These are phyloP conservation scores for Mycena vulgaris DNA, from an alignment of 768 basidiomycete species.

Conservation along the genomic window DNA sequence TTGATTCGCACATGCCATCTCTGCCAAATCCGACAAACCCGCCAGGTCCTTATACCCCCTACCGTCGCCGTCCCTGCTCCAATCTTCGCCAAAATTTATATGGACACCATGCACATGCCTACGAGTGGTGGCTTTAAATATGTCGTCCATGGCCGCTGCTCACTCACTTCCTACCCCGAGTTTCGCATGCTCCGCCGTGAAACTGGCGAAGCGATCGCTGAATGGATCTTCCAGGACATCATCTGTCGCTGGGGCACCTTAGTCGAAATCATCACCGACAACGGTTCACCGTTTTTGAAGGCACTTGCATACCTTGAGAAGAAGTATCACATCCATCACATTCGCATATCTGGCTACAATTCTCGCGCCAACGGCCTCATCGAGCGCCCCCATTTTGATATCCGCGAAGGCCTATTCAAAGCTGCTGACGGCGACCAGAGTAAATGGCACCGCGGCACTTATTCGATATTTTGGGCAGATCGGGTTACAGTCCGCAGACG, in stretches of 20 bases:
- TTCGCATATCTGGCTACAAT: no score
- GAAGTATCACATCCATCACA: constrained; percentile 18
- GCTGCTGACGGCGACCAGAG: constrained; percentile 25
- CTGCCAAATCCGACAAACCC: constrained; percentile 44
- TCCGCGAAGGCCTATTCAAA: constrained; percentile 39
- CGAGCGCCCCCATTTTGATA: no score
- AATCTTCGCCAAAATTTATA: constrained; percentile 5
- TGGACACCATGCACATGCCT: constrained; percentile 39
- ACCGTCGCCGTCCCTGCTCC: constrained; percentile 27
- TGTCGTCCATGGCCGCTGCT: constrained; percentile 25
- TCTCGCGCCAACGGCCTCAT: no score
- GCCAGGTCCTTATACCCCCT: constrained; percentile 38
- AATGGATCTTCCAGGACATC: constrained; percentile 43
- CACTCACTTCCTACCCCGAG: constrained; percentile 4
- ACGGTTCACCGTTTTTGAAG: constrained; percentile 27
- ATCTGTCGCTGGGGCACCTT: constrained; percentile 36
- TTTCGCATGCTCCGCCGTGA: constrained; percentile 9
- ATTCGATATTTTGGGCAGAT: constrained; percentile 42
- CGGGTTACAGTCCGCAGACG: constrained; percentile 34
- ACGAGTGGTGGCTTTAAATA: no score
- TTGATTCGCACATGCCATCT: constrained; percentile 37
- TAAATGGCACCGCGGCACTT: constrained; percentile 26
- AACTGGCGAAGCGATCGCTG: not conserved
- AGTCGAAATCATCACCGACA: constrained; percentile 39
- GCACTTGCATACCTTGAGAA: constrained; percentile 20